Percentiles rank a stretch among this genome's conserved stretches.
Conservation (phyloP, 2,329 filamentous ascomycete species). For the Fusarium sp. region DNA sequence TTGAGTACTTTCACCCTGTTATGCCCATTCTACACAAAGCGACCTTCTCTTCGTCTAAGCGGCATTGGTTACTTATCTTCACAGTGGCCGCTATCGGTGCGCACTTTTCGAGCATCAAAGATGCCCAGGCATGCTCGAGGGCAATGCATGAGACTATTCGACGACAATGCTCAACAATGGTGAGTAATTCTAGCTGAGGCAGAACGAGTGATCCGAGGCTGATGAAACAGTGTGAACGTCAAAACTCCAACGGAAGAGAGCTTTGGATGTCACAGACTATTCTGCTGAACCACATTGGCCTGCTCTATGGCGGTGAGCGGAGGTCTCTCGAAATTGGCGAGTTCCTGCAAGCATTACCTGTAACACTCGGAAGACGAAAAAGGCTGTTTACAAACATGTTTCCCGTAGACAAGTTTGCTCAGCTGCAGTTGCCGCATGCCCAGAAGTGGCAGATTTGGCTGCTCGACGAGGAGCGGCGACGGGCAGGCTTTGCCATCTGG, state of each 20-base stretch:
- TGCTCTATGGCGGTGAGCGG: neutral
- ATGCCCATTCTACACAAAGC: conserved; percentile 5
- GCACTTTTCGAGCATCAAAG: neutral
- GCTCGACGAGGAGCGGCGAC: neutral
- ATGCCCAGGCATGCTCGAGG: neutral
- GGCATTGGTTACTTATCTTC: conserved; percentile 8
- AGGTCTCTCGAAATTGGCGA: conserved; percentile 9
- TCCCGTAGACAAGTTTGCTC: conserved; percentile 3
- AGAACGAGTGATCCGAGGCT: neutral
- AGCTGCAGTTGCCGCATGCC: neutral
- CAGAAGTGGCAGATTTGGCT: conserved; percentile 13
- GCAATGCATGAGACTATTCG: conserved; percentile 7
- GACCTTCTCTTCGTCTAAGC: neutral
- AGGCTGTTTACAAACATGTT: conserved; percentile 11
- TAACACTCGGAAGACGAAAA: neutral
- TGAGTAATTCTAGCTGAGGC: neutral
- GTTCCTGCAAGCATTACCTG: neutral
- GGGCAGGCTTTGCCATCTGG: conserved; percentile 7
- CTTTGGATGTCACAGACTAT: conserved; percentile 15
- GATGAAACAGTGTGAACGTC: neutral
- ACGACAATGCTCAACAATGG: neutral
- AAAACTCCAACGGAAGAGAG: conserved; percentile 1
- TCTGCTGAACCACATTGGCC: neutral
- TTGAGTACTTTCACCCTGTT: conserved; percentile 4
- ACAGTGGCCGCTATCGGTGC: conserved; percentile 1